Evolutionary conservation across 164 flowering plant genomes (phyloP), one percentile per base, ranked within the genome.

Genomic region (Tetracentron sinense): DNA sequence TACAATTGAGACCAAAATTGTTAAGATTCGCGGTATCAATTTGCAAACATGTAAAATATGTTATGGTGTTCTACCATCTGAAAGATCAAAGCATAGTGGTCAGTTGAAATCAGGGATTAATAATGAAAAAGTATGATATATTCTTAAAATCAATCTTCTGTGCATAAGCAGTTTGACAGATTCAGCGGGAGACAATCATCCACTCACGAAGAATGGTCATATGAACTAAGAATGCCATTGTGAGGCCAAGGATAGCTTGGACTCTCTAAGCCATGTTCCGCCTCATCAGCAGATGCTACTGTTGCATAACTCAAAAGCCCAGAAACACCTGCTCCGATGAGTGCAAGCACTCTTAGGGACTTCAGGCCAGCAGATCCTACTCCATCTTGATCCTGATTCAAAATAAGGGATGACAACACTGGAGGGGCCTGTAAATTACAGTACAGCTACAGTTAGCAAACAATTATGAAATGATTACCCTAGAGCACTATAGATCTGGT

Each of bases 171-270:
- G 31, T 38, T 54, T 26, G 17, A 27, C 22, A 6, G 17, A 42
- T 22, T 25, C 19, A 49, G 0, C 16, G 7, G 20, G 6, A 61
- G 19, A 51, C 14, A 55, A 29, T 12, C 44, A 16, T 42, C 60
- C 20, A 77, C 96, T 84, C 69, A 89, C 96, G 93, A 85, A 63
- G 89, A 80, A 76, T 89, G 96, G 62, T 89, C 96, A 67, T 87
- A 87, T 63, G 96, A 87, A 63, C 91, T 87, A 15, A 89, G 88
- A 64, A 89, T 89, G 65, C 96, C 96, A 56, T 78, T 23, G 74
- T 89, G 93, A 64, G 96, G 96, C 96, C 96, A 87, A 8, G 96
- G 91, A 75, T 89, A 89, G 73, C 27, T 81, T 48, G 96, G 84
- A 63, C 74, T 63, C n/a, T 50, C 82, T 60, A 89, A 72, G 8